phyloP scores from a whole-genome alignment of 1,139 yeast genomes.

The Saccharomyces uvarum region DNA sequence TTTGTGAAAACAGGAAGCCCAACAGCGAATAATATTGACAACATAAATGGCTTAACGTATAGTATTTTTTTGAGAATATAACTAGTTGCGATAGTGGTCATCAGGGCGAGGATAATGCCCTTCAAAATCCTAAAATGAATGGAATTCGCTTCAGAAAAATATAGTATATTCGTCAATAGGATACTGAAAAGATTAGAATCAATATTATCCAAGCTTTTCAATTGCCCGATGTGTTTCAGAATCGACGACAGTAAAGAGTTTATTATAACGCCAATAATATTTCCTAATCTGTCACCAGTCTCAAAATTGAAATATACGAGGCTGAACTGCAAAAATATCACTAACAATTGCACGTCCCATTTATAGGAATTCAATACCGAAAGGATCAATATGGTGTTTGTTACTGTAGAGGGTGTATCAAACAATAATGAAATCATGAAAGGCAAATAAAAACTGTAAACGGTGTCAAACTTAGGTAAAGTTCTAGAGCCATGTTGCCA shows the following conservation, averaged over 20 bases:
- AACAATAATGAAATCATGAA: slow-evolving; percentile 21
- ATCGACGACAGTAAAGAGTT: slow-evolving; percentile 23
- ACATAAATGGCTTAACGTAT: slow-evolving; percentile 12
- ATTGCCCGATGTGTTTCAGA: slow-evolving; percentile 27
- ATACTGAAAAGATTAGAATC: slow-evolving; percentile 35
- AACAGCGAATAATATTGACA: slow-evolving; percentile 15
- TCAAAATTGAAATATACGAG: slow-evolving; percentile 3
- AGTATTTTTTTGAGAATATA: slow-evolving; percentile 13
- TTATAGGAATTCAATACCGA: slow-evolving; percentile 13
- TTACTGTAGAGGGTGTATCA: slow-evolving; percentile 11
- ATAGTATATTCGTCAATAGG: slow-evolving; percentile 30
- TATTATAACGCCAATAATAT: slow-evolving; percentile 20
- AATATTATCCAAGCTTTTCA: slow-evolving; percentile 33
- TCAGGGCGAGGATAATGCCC: slow-evolving; percentile 29
- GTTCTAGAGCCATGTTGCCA: neutral
- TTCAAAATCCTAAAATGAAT: slow-evolving; percentile 28
- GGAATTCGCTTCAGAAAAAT: slow-evolving; percentile 16
- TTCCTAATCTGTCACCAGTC: slow-evolving; percentile 7
- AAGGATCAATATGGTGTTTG: slow-evolving; percentile 20
- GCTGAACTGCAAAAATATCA: neutral
- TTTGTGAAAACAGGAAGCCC: slow-evolving; percentile 28
- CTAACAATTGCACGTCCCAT: neutral
- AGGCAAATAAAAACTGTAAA: slow-evolving; percentile 25
- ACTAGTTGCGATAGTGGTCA: slow-evolving; percentile 21
- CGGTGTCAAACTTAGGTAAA: slow-evolving; percentile 15